Conservation (phyloP, 768 basidiomycete genomes). For the Rhodotorula toruloides region DNA sequence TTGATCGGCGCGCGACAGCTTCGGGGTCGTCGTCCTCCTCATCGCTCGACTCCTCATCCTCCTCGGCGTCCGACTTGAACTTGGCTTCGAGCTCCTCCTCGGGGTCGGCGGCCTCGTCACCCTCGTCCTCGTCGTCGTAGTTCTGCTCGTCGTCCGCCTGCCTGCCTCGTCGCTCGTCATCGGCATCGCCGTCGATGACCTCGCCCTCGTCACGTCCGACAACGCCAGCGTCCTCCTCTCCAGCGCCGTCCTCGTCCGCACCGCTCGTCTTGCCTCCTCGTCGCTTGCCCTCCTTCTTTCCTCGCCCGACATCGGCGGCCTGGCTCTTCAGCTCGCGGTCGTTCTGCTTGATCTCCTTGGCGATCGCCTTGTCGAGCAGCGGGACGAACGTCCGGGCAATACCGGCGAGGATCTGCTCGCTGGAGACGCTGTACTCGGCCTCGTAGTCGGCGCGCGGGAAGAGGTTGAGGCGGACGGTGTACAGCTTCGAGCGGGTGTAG, state of each 20-base stretch:
- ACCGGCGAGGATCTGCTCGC: slow-evolving; percentile 64
- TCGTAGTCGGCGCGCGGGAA: slow-evolving; percentile 79
- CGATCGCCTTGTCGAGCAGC: slow-evolving; percentile 77
- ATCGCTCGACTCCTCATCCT: slow-evolving; percentile 44
- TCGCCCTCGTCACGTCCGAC: slow-evolving; percentile 50
- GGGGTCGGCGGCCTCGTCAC: slow-evolving; percentile 42
- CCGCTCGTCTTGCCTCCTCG: slow-evolving; percentile 50
- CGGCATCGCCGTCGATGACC: slow-evolving; percentile 74
- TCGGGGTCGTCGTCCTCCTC: slow-evolving; percentile 42
- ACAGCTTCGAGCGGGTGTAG: slow-evolving; percentile 67
- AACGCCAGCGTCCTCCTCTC: slow-evolving; percentile 58
- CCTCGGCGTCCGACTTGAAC: slow-evolving; percentile 42
- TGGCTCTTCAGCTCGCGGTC: slow-evolving; percentile 72
- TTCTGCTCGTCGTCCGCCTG: slow-evolving; percentile 69
- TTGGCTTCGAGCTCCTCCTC: slow-evolving; percentile 45
- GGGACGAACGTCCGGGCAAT: slow-evolving; percentile 72
- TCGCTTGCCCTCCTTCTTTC: slow-evolving; percentile 55
- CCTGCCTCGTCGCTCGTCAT: slow-evolving; percentile 65
- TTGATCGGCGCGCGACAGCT: slow-evolving; percentile 1
- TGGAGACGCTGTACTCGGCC: slow-evolving; percentile 71
- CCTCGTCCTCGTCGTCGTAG: slow-evolving; percentile 64
- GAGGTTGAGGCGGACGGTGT: slow-evolving; percentile 73
- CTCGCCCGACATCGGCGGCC: slow-evolving; percentile 66
- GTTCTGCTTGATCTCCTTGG: slow-evolving; percentile 75
- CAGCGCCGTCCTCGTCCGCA: slow-evolving; percentile 54